Evolutionary conservation across 176 grass and related monocot species (phyloP), one percentile per base, ranked within the genome.

Genomic region (Lolium multiflorum): DNA sequence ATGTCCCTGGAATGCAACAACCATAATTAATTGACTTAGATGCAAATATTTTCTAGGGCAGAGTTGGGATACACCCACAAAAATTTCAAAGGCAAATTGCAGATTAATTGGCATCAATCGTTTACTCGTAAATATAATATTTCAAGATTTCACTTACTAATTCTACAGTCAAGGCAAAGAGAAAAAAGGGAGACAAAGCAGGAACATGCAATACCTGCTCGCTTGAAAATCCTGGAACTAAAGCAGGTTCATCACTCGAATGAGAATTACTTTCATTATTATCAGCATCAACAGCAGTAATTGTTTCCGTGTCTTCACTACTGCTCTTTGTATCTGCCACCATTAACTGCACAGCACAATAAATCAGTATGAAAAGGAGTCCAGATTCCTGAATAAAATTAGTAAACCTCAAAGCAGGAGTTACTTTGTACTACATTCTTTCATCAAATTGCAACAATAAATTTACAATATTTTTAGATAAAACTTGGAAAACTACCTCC

Each of bases 151-250:
- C 69, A 77, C 26, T 50, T 31, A 46, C 76, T 35, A 63, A 46
- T 63, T 39, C 13, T 43, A 49, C 18, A 62, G 9, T 66, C 7
- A 3, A 25, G 12, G 62, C 17, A 28, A 91, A 41, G 66, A 46
- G 24, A 67, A 79, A 60, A 86, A 85, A 61, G 35, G 26, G 14
- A 81, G 35, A 25, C 21, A 91, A 66, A 75, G 17, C 74, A 62
- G 21, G 16, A 77, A 74, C 50, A 74, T 49, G 31, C 13, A 76
- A 78, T 90, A 94, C 94, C 89, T 97, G 92, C 9, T 82, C 83
- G 81, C 62, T 84, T 63, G 51, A 65, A 82, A 74, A 67, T 47
- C 71, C 85, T 89, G 61, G 43, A 74, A 80, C 77, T 77, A 62
- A 59, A 89, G 56, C 84, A 84, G 79, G 49, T 83, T 66, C 64